Conservation (phyloP, 495 filamentous ascomycete species). For the Aspergillus taichungensis region DNA sequence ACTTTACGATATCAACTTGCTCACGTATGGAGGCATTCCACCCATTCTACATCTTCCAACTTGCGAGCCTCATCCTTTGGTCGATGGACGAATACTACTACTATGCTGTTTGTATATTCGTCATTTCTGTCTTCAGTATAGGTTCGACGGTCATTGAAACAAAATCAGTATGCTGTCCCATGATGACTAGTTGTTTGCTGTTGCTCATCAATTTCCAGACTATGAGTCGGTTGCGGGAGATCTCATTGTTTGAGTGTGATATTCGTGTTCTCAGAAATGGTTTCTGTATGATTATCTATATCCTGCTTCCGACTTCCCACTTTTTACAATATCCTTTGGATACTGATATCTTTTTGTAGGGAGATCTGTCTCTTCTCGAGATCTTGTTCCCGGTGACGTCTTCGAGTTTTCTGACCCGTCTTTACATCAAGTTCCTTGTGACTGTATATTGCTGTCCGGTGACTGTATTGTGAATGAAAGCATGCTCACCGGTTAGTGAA, state of each 20-base stretch:
- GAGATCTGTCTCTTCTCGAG: constrained; percentile 76
- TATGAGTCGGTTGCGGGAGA: constrained; percentile 82
- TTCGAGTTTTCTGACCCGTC: constrained; percentile 96
- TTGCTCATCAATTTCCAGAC: constrained; percentile 46
- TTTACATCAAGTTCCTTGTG: constrained; percentile 87
- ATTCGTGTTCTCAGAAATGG: constrained; percentile 87
- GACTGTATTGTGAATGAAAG: constrained; percentile 99
- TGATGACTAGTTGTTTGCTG: neutral
- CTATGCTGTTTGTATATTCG: constrained; percentile 90
- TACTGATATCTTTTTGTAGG: constrained; percentile 36
- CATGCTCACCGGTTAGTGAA: constrained; percentile 77
- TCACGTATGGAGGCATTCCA: constrained; percentile 64
- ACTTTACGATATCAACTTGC: constrained; percentile 1
- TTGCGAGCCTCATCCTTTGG: constrained; percentile 92
- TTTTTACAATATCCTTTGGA: neutral
- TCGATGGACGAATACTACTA: constrained; percentile 95
- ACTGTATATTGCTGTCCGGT: constrained; percentile 83
- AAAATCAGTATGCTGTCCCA: constrained; percentile 49
- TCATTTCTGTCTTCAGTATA: constrained; percentile 91
- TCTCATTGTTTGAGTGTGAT: constrained; percentile 91
- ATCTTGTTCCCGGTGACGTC: constrained; percentile 92
- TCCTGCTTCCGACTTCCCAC: neutral
- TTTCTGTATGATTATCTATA: constrained; percentile 65
- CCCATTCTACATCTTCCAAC: constrained; percentile 97
- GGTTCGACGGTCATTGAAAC: constrained; percentile 85